Conservation (phyloP, 2,329 filamentous ascomycete species). For the Ophiostoma sp. region DNA sequence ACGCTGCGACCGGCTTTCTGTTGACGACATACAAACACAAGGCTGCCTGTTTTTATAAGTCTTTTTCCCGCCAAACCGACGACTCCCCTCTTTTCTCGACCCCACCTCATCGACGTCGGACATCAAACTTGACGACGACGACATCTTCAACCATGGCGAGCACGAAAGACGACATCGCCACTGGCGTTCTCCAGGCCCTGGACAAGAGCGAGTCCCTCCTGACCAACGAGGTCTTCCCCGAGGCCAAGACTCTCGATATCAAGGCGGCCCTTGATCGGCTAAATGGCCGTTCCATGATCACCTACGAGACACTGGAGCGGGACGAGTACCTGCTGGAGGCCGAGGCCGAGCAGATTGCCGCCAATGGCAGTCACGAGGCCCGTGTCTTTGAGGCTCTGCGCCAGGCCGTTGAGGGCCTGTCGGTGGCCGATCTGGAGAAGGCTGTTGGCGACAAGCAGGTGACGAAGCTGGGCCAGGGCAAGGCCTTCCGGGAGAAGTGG, state of each 20-base stretch:
- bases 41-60: neutral
- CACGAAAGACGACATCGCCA: slow-evolving; percentile 52
- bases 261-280: slow-evolving; percentile 88
- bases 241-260: slow-evolving; percentile 59
- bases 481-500: slow-evolving; percentile 82
- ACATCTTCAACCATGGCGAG: slow-evolving; percentile 19
- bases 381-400: slow-evolving; percentile 73
- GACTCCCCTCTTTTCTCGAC: neutral
- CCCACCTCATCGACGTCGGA: neutral
- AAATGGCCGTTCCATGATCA: slow-evolving; percentile 76
- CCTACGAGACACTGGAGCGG: slow-evolving; percentile 74
- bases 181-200: slow-evolving; percentile 61
- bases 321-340: slow-evolving; percentile 72
- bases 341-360: slow-evolving; percentile 66
- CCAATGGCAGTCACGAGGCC: slow-evolving; percentile 74
- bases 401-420: slow-evolving; percentile 70
- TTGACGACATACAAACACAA: neutral
- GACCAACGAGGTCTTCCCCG: slow-evolving; percentile 65
- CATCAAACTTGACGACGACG: slow-evolving; percentile 21
- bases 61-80: neutral
- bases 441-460: slow-evolving; percentile 67
- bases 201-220: slow-evolving; percentile 59
- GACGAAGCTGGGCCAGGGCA: slow-evolving; percentile 82
- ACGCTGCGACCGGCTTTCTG: neutral
- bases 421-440: slow-evolving; percentile 66